These are phyloP conservation scores for Chenopodium quinoa DNA, from an alignment of 148 eudicot species.

Conservation along the genomic window DNA sequence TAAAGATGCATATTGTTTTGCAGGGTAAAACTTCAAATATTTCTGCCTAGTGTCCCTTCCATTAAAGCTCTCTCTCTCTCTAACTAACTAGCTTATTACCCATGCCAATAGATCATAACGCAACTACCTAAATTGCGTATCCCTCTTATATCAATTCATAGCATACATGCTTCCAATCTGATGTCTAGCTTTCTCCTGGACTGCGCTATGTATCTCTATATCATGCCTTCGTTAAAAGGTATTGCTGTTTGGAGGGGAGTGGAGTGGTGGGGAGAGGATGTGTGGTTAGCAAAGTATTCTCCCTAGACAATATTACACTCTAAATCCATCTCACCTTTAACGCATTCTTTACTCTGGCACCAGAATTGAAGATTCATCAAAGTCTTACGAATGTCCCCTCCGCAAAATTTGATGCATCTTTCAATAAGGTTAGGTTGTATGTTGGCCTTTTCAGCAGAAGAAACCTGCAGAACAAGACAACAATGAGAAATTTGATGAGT, in stretches of 20 bases:
- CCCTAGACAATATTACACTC: neutral
- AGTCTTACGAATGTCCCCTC: slow-evolving; percentile 81
- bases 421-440: slow-evolving; percentile 56
- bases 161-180: too few relatives aligned
- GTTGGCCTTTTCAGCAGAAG: slow-evolving; percentile 61
- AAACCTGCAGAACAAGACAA: slow-evolving; percentile 49
- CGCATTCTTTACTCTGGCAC: slow-evolving; percentile 64
- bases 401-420: slow-evolving; percentile 56
- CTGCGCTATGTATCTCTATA: too few relatives aligned
- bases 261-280: neutral
- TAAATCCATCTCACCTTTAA: slow-evolving; percentile 42
- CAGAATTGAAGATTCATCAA: slow-evolving; percentile 84
- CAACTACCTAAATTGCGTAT: too few relatives aligned
- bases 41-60: too few relatives aligned
- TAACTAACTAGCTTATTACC: too few relatives aligned
- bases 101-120: too few relatives aligned
- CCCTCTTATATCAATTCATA: too few relatives aligned
- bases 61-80: too few relatives aligned
- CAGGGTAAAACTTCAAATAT: too few relatives aligned
- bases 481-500: neutral
- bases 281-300: neutral
- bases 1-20: too few relatives aligned
- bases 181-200: too few relatives aligned
- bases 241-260: neutral
- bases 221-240: too few relatives aligned